A percentile compares a stretch with the other conserved stretches of the same genome.
These are phyloP conservation scores for Tricholoma sp. DNA, from an alignment of 768 basidiomycete genomes.

Conservation along the genomic window DNA sequence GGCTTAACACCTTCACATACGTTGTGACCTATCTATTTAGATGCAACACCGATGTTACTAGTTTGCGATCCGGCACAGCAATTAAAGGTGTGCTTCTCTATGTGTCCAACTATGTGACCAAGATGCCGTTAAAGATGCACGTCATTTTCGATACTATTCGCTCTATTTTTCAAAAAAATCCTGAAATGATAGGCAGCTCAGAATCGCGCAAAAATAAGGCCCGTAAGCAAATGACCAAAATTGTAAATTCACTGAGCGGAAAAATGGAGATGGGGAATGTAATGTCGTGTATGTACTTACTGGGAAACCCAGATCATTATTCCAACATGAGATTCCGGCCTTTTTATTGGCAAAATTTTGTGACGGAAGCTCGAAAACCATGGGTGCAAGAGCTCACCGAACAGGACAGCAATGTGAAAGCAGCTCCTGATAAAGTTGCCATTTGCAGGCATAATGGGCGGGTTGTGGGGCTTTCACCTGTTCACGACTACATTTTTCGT, in stretches of 20 bases:
- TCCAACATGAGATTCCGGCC: slow-evolving; percentile 27
- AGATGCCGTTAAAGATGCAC: slow-evolving; percentile 31
- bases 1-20: slow-evolving; percentile 29
- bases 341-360: slow-evolving; percentile 30
- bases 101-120: slow-evolving; percentile 39
- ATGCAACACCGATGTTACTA: slow-evolving; percentile 35
- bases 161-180: slow-evolving; percentile 16
- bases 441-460: slow-evolving; percentile 13
- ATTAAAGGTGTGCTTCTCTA: slow-evolving; percentile 28
- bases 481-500: slow-evolving; percentile 30
- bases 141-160: slow-evolving; percentile 29
- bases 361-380: slow-evolving; percentile 15
- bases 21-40: slow-evolving; percentile 25
- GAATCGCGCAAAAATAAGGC: slow-evolving; percentile 15
- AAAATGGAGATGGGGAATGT: slow-evolving; percentile 36
- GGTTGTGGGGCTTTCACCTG: slow-evolving; percentile 18
- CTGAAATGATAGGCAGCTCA: slow-evolving; percentile 10
- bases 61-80: slow-evolving; percentile 17
- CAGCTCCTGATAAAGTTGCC: slow-evolving; percentile 15
- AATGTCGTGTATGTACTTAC: slow-evolving; percentile 20
- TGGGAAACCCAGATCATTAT: no score
- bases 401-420: background rate
- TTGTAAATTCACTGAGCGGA: no score
- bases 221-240: slow-evolving; percentile 13
- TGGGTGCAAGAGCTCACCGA: slow-evolving; percentile 7